Evolutionary conservation across 2,329 filamentous ascomycete genomes (phyloP), one percentile per base, ranked within the genome.

Genomic region (Cordyceps javanica): DNA sequence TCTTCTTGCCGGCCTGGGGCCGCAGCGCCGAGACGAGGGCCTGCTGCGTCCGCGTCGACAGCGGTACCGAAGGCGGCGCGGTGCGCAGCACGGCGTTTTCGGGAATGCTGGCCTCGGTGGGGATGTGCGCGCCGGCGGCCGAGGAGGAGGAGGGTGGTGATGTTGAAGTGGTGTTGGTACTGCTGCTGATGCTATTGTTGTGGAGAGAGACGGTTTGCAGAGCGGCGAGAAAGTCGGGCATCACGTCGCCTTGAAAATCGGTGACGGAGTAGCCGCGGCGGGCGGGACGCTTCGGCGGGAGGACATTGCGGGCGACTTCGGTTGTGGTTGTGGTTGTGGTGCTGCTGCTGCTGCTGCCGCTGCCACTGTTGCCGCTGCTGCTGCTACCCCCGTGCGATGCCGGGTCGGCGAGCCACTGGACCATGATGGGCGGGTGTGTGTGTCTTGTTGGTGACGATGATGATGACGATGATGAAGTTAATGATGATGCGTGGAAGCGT

Each of bases 261-360:
- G 74, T 73, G 65, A 77, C 71, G 32, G 77, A 78, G 67, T 76
- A 77, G 16, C 77, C 75, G 41, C 77, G 72, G 42, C 75, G 70
- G 2, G 77, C 76, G 7, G 70, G 51, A 32, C 48, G 44, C 41
- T 54, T 48, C 41, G 48, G 45, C 53, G 50, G 26, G 26, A 58
- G 59, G 36, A 9, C 58, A n/a, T n/a, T n/a, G n/a, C n/a, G n/a
- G n/a, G n/a, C n/a, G n/a, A n/a, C n/a, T n/a, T n/a, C n/a, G n/a
- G n/a, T n/a, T n/a, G n/a, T n/a, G n/a, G n/a, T n/a, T n/a, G n/a
- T n/a, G n/a, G n/a, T n/a, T n/a, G n/a, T n/a, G n/a, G n/a, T n/a
- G n/a, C n/a, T n/a, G n/a, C n/a, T n/a, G n/a, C n/a, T n/a, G n/a
- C n/a, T n/a, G n/a, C n/a, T n/a, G n/a, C n/a, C n/a, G n/a, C n/a